Base-by-base conservation (phyloP, 768 basidiomycete genomes). In the Suillus sp. region DNA sequence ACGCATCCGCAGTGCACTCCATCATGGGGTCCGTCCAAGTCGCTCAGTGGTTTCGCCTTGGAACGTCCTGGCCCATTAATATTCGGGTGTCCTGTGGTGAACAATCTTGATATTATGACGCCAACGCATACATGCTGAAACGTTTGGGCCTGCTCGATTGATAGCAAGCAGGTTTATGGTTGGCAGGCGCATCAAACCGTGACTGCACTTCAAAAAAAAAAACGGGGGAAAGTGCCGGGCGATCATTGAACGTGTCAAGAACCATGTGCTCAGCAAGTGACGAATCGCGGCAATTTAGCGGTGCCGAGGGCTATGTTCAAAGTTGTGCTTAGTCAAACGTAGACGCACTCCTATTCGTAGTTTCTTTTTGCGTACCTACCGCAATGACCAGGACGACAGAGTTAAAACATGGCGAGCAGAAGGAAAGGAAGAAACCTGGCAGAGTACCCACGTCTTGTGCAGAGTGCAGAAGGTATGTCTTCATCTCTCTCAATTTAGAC, bases 371-470 rank as follows among this genome's bases (percentile, higher is more conserved):
- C 14, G 43, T 22, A 25, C 35, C 2, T 27, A 54, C 50, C 54
- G 16, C 3, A 55, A 72, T 62, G 64, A 54, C 50, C 2, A 45
- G 58, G 22, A 59, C 50, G 30, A 22, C 65, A 35, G 71, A 68
- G 55, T 48, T 20, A n/a, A 64, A 60, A 13, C 13, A 30, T 27
- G 47, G 61, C 10, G 63, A 65, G 40, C 72, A 74, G 35, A 78
- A 71, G 64, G 78, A 74, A 51, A 75, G 82, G 54, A 78, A 79
- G 58, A 81, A 80, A 63, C 84, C 84, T 10, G 84, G 84, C 8
- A 72, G 84, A 63, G 81, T 79, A 56, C 81, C 76, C 34, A 79
- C 78, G 1, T 79, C 78, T 55, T 81, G 77, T 63, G 77, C 78
- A 1, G 80, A 80, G 66, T 78, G 76, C 65, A 71, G 76, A 68